phyloP scores from a whole-genome alignment of 768 basidiomycete species.

The Psilocybe cubensis region DNA sequence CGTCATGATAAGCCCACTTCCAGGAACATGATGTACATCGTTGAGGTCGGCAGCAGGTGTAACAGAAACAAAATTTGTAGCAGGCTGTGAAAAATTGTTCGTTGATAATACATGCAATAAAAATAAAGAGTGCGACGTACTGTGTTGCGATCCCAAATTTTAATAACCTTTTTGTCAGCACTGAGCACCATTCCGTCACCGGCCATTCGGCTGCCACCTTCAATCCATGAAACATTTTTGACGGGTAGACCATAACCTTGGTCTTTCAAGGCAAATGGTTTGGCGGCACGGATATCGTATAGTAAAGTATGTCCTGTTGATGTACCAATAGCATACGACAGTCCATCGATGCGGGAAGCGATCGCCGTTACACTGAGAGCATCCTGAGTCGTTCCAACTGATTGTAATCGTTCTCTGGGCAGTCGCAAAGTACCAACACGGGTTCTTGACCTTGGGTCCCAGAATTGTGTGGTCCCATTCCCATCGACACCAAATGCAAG shows the following conservation, averaged over 20 bases:
- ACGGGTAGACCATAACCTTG: conserved; percentile 96
- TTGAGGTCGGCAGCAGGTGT: conserved; percentile 91
- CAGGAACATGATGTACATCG: conserved; percentile 87
- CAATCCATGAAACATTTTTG: conserved; percentile 86
- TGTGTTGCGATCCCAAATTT: conserved; percentile 90
- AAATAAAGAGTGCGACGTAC: conserved; percentile 45
- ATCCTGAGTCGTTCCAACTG: conserved; percentile 34
- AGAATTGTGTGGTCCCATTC: conserved; percentile 88
- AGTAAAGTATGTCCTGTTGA: conserved; percentile 93
- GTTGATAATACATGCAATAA: neutral
- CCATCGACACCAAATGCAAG: conserved; percentile 90
- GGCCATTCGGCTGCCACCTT: conserved; percentile 82
- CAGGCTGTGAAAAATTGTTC: conserved; percentile 53
- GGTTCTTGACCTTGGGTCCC: conserved; percentile 89
- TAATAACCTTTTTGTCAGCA: conserved; percentile 96
- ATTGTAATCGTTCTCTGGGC: conserved; percentile 55
- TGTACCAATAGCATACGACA: conserved; percentile 94
- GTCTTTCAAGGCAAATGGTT: conserved; percentile 88
- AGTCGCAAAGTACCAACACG: conserved; percentile 71
- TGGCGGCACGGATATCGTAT: conserved; percentile 89
- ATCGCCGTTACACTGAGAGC: conserved; percentile 80
- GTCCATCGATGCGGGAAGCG: conserved; percentile 82
- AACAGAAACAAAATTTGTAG: conserved; percentile 88
- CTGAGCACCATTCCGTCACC: conserved; percentile 89
- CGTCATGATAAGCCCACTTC: conserved; percentile 86